Base-by-base conservation (phyloP, 352 stramenopile genomes). In the Phytophthora fragariae region DNA sequence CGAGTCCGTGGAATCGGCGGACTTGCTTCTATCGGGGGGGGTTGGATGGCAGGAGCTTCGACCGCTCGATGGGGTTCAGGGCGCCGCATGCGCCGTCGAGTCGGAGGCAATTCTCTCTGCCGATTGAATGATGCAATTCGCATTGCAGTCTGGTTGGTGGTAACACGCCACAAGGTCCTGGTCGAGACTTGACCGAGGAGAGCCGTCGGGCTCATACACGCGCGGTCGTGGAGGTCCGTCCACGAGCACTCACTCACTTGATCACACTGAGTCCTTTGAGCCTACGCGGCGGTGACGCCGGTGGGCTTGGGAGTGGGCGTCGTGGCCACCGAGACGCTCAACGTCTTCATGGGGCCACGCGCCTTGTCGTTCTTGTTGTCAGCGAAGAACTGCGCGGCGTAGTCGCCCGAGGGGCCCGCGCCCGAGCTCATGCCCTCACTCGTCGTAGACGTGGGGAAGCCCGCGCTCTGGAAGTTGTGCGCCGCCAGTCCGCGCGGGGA, bases 351-450 rank as follows among this genome's bases (percentile, higher is more conserved):
- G 46, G 69, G 66, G 57, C 71, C 73, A 47, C 78, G 75, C 10
- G 29, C 62, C 65, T 88, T 91, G 77, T 84, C 76, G 64, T 73
- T 77, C 66, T 84, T 88, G 54, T 67, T 72, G 59, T 89, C 84
- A 11, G 83, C 84, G 62, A 92, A 92, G 70, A 92, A 92, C 66
- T 92, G 84, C 39, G 84, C 82, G 49, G 84, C 80, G 66, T 92
- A 92, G 68, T 92, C 84, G 7, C 70, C 75, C 7, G 73, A 73
- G 24, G 39, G 19, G 19, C 57, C 27, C 6, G 61, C 49, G n/a
- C 50, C 53, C 11, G 44, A 49, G 39, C 33, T 46, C 74, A 79
- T 78, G 46, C 35, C 65, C 35, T 76, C 70, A 14, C 57, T 59
- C 24, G n/a, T 39, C 2, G 64, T 75, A 14, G 60, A 69, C 12